Conservation (phyloP, 768 basidiomycete genomes). For the Rickenella mellea region DNA sequence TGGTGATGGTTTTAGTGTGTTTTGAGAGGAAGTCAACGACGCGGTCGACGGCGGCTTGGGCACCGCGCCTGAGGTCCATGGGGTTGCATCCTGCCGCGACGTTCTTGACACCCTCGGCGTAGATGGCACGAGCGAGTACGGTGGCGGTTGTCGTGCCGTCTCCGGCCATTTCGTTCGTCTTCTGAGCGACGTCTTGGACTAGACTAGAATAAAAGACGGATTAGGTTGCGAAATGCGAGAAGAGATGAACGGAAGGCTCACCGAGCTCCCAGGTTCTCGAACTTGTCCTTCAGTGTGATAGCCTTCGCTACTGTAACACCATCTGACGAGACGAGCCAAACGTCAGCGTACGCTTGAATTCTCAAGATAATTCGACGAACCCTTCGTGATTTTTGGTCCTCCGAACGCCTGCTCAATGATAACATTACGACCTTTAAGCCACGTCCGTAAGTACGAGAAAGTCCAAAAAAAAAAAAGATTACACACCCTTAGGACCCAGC, state of each 20-base stretch:
- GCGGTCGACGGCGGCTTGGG: conserved; percentile 92
- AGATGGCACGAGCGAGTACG: conserved; percentile 94
- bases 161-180: conserved; percentile 95
- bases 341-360: not conserved
- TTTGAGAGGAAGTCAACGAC: conserved; percentile 85
- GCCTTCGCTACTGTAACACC: conserved; percentile 98
- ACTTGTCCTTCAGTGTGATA: conserved; percentile 91
- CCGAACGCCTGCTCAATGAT: conserved; percentile 94
- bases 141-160: conserved; percentile 98
- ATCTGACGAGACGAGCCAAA: conserved; percentile 36
- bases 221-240: conserved; percentile 4
- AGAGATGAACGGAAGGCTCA: conserved; percentile 28
- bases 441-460: conserved; percentile 12
- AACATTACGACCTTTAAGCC: conserved; percentile 90
- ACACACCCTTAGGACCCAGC: conserved; percentile 86
- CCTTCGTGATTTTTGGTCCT: conserved; percentile 93
- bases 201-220: conserved; percentile 42
- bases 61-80: conserved; percentile 98
- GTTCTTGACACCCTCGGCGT: conserved; percentile 97
- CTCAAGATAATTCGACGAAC: conserved; percentile 27
- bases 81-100: conserved; percentile 99
- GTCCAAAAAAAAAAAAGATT: not conserved
- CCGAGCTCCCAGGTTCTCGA: conserved; percentile 98
- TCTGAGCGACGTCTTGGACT: conserved; percentile 90
- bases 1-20: conserved; percentile 91